Percentiles rank a stretch among this genome's conserved stretches.
Conservation (phyloP, 140 eudicot genomes). For the Oenanthe javanica region DNA sequence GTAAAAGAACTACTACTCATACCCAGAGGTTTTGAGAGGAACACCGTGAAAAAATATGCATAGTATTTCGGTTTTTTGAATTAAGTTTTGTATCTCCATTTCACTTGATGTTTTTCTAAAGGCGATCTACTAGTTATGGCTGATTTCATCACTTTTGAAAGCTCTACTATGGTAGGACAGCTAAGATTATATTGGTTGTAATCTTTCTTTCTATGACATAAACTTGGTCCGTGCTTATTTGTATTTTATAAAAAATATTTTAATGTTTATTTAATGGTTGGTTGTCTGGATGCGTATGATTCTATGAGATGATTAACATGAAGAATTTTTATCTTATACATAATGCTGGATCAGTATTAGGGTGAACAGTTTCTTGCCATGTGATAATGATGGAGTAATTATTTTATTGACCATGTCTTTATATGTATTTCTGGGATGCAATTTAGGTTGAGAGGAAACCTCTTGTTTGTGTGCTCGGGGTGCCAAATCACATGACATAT, state of each 20-base stretch:
- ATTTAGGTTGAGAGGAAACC: conserved; percentile 74
- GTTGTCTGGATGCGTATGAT: neutral
- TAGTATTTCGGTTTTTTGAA: too few relatives aligned
- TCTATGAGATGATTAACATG: neutral
- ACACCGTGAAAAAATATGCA: too few relatives aligned
- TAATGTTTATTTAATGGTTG: neutral
- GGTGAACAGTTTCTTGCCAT: neutral
- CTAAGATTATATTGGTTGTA: neutral
- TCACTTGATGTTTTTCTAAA: too few relatives aligned
- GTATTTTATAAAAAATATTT: neutral
- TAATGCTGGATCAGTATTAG: neutral
- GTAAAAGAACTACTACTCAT: too few relatives aligned
- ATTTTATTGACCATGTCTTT: neutral
- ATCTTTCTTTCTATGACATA: neutral
- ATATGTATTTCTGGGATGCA: conserved; percentile 3
- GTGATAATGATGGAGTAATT: neutral
- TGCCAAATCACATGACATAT: conserved; percentile 96
- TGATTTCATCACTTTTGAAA: too few relatives aligned
- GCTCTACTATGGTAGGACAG: neutral
- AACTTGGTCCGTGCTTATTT: neutral
- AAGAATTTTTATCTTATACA: neutral
- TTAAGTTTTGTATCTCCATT: too few relatives aligned
- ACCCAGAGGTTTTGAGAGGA: too few relatives aligned
- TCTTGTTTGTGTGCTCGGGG: conserved; percentile 86
- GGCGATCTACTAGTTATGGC: too few relatives aligned